Conservation (phyloP, 139 green algal species). For the Zygnema cylindricum region DNA sequence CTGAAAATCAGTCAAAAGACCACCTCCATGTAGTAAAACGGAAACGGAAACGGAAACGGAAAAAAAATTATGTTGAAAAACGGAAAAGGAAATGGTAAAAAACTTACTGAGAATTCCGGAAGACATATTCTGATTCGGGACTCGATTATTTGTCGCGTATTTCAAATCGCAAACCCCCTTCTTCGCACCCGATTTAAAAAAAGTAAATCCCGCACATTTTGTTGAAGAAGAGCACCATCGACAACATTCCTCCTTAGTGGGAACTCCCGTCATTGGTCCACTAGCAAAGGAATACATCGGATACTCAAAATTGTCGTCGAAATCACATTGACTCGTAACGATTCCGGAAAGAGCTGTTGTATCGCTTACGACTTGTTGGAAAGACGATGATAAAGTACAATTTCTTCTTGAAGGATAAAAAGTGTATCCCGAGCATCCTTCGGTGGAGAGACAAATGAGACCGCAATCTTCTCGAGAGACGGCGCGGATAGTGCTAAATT, state of each 20-base stretch:
- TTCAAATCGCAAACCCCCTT: not conserved
- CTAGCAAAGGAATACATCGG: not conserved
- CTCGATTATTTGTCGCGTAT: not conserved
- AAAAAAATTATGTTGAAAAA: not conserved
- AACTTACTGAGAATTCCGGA: not conserved
- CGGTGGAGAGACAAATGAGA: too few relatives aligned
- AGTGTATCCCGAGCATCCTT: too few relatives aligned
- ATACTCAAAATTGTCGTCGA: not conserved
- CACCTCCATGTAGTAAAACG: too few relatives aligned
- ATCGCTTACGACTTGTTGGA: too few relatives aligned
- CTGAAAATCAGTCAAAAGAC: too few relatives aligned
- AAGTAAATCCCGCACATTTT: not conserved
- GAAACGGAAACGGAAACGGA: too few relatives aligned
- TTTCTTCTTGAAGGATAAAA: too few relatives aligned
- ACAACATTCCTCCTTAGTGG: not conserved
- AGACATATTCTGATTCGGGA: not conserved
- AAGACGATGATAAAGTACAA: too few relatives aligned
- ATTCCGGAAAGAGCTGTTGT: too few relatives aligned
- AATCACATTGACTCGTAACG: not conserved
- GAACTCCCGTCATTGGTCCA: not conserved
- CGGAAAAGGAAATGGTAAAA: not conserved
- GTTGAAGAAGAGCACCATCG: not conserved
- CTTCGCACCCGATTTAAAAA: not conserved
- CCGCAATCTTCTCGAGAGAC: too few relatives aligned
- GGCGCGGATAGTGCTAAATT: too few relatives aligned